Base-by-base conservation (phyloP, 306 rosid species). In the Geum urbanum region DNA sequence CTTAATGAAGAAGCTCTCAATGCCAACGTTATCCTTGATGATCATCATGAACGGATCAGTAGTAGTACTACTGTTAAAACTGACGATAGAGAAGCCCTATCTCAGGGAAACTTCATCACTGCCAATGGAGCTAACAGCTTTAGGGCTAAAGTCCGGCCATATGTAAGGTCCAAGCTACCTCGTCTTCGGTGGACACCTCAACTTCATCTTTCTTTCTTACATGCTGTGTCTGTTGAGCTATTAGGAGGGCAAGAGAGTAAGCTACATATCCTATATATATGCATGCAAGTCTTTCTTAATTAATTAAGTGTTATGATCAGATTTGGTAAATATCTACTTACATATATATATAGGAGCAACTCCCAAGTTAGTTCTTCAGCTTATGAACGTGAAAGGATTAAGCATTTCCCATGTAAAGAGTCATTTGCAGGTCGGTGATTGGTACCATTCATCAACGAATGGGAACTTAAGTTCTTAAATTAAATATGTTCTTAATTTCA, bases 371-470 rank as follows among this genome's bases (percentile, higher is more conserved):
- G 88, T 92, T 71, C 92, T 86, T 70, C 96, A 92, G 80, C 84
- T 89, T 43, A 92, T 92, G 98, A 90, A 88, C 75, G 96, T 89
- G 68, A 84, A 87, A 85, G 96, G 96, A 60, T 92, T 92, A 39
- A 90, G 92, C 83, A 89, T 92, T 68, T 89, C 96, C 59, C 98
- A 92, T 82, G 89, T 89, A 68, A 92, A 92, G 91, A 89, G 96
- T 75, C 98, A 92, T 76, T 85, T 92, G 88, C 98, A 90, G 96
- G 98, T 87, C 45, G 2, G 9, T 62, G 5, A 55, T 27, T 2
- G 32, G 32, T 27, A 2, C 32, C 32, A 27, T 27, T 27, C 32
- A 27, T 27, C 32, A 27, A 27, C 32, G 32, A 27, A 27, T 27
- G 32, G 32, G 32, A 27, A 27, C 32, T 27, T 27, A 27, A 27